Evolutionary conservation across 495 filamentous ascomycete genomes (phyloP), one percentile per base, ranked within the genome.

Genomic region (Gamarada debralockiae): DNA sequence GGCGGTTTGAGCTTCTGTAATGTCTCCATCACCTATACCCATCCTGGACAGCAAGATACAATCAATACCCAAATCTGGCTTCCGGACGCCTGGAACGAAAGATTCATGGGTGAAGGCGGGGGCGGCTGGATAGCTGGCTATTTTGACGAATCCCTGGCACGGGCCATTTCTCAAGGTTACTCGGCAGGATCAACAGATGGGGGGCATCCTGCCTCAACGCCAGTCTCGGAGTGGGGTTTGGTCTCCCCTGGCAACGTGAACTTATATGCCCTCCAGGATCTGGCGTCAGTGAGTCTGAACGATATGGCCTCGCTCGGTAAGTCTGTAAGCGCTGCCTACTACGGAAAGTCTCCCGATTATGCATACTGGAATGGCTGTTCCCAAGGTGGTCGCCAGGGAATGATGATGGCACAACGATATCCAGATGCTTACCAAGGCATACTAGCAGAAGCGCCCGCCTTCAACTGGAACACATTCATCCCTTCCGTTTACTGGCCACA

Each of bases 341-440:
- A 75, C 47, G 67, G 70, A 2, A 47, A 42, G n/a, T n/a, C 18
- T 0, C 61, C 68, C 0, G 56, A 57, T 3, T 74, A 65, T 52
- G 69, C 70, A 10, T 77, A 75, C 59, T 77, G 58, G 52, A 72
- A 65, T 48, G 73, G 73, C 4, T 77, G 73, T 45, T 73, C 70
- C 13, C 68, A 63, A 39, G 72, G 73, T 17, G 73, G 73, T 7
- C 62, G 73, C 0, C 70, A 73, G 41, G 73, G 70, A 15, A 15
- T 72, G 10, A 58, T 65, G 52, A 34, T 70, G 1, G 71, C 76
- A 1, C 71, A 77, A 54, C 58, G 60, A 13, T 71, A 70, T 52
- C 70, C 73, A 3, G 47, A 51, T 0, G 65, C 62, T 5, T 77
- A 65, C 46, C 70, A 74, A 36, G 71, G 71, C 1, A 73, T 73